These are phyloP conservation scores for Ogataea degrootiae DNA, from an alignment of 805 yeast genomes.

Conservation along the genomic window DNA sequence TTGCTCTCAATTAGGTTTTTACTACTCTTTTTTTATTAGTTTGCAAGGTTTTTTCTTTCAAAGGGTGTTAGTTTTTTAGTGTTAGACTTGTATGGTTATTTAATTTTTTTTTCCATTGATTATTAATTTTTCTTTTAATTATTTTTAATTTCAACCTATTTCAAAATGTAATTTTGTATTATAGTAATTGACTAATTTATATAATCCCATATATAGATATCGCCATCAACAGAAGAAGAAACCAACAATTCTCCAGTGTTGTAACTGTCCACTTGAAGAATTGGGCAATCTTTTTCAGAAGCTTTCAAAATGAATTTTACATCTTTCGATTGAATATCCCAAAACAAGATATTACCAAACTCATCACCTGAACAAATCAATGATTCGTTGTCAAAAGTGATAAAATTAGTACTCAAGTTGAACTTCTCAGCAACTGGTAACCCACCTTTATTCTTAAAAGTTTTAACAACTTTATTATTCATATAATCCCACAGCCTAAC, in stretches of 20 bases:
- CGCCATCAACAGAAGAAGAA: slow-evolving; percentile 28
- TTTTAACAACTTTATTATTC: slow-evolving; percentile 74
- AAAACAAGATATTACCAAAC: slow-evolving; percentile 45
- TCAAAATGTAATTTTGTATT: not conserved
- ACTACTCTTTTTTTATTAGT: too few species aligned
- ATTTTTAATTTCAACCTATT: not conserved
- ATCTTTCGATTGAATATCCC: slow-evolving; percentile 64
- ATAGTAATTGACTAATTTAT: not conserved
- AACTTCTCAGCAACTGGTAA: slow-evolving; percentile 45
- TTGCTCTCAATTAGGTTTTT: too few species aligned
- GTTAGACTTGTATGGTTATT: not conserved
- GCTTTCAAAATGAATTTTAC: slow-evolving; percentile 29
- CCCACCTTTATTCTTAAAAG: slow-evolving; percentile 31
- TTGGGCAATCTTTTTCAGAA: slow-evolving; percentile 17
- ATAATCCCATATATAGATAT: slow-evolving; percentile 23
- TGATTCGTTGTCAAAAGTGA: slow-evolving; percentile 30
- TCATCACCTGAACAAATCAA: slow-evolving; percentile 64
- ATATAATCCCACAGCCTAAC: slow-evolving; percentile 84
- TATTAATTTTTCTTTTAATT: not conserved
- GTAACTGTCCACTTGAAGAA: slow-evolving; percentile 38
- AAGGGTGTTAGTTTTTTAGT: not conserved
- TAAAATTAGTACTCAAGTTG: slow-evolving; percentile 49
- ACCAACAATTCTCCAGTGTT: slow-evolving; percentile 35
- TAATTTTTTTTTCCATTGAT: not conserved
- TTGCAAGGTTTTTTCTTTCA: too few species aligned